Conservation (phyloP, 73 alveolate genomes). For the Tetrahymena borealis region DNA sequence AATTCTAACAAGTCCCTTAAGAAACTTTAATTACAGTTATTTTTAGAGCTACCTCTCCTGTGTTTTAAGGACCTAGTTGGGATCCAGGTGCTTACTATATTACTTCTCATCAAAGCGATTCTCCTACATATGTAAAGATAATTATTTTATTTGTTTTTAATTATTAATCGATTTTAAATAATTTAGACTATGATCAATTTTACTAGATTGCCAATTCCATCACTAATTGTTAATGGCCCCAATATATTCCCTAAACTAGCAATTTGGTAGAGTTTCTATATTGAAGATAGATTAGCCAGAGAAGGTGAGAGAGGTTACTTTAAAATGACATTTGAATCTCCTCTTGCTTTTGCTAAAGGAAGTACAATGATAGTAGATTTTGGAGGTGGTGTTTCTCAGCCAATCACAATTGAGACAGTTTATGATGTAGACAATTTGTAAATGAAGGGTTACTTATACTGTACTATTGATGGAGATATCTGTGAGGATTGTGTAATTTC, state of each 20-base stretch:
- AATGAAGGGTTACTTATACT: conserved; percentile 4
- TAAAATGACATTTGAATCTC: conserved; percentile 7
- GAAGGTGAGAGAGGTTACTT: conserved; percentile 38
- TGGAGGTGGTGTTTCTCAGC: neutral
- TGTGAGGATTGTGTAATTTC: conserved; percentile 4
- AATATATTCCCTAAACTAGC: conserved; percentile 15
- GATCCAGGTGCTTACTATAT: neutral
- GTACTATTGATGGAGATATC: conserved; percentile 25
- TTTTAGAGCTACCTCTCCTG: neutral
- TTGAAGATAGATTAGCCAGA: conserved; percentile 10
- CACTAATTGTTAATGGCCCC: conserved; percentile 14
- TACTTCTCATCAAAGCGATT: neutral
- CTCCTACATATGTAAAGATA: neutral
- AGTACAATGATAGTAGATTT: neutral
- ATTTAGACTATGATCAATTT: neutral
- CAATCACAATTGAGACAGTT: neutral
- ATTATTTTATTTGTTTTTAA: neutral
- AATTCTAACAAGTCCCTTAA: neutral
- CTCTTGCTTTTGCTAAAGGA: neutral
- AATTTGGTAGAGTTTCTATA: conserved; percentile 10
- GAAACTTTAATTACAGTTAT: neutral
- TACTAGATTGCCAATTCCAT: neutral
- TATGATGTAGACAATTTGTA: neutral
- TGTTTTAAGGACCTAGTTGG: neutral
- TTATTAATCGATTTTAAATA: neutral